Base-by-base conservation (phyloP, 768 basidiomycete species). In the Panaeolus papilionaceus region DNA sequence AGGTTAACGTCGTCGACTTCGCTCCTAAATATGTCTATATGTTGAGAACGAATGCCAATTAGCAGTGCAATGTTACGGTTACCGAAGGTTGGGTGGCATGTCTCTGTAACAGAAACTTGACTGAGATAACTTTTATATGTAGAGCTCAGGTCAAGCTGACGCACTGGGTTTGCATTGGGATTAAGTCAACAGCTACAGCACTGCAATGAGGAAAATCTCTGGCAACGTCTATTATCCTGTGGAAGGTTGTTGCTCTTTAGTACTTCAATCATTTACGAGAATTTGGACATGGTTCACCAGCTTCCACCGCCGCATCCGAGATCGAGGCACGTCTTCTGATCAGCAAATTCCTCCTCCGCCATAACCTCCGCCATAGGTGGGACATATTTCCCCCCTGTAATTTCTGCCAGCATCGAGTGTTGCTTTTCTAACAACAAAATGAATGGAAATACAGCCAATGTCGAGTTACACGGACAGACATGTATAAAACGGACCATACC, bases 1-100 rank as follows among this genome's bases (percentile, higher is more conserved):
- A 93, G 86, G 78, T 94, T 94, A 75, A 94, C 88, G 75, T 94
- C 93, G 74, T 94, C 93, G 8, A 93, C 85, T 76, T 94, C 92
- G 72, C 89, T 92, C 81, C 92, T 93, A 69, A 37, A 58, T 38
- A 49, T 23, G 6, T 23, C 40, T 33, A 42, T 42, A 47, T 9
- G 20, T 58, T 58, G 54, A 58, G 54, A 11, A 64, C 23, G 62
- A 63, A 45, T 64, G 47, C 39, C 67, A 38, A 44, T 63, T 42
- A 65, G 40, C 44, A 65, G 23, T 26, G 6, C 16, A 51, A 23
- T 64, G 16, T 37, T 18, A 37, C 26, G 66, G 69, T 68, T 66
- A 92, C 90, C 91, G 87, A 77, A 86, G 86, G 74, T 94, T 93
- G 47, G 79, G 80, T 42, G 91, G 92, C 86, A 93, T 89, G 39